These are phyloP conservation scores for Eutrema heterophyllum DNA, from an alignment of 345 rosid genomes.

Conservation along the genomic window DNA sequence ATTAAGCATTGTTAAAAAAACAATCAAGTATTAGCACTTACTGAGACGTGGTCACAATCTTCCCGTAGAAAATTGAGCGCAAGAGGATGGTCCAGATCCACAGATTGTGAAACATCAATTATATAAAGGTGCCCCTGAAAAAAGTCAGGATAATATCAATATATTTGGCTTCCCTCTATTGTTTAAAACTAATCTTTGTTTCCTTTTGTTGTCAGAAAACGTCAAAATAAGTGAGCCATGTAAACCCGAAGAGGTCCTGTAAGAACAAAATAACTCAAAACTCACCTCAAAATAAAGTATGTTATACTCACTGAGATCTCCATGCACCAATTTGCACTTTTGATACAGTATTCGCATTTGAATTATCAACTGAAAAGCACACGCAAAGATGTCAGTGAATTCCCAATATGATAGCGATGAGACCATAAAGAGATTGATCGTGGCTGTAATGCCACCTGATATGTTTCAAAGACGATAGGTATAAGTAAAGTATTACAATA, in stretches of 20 bases:
- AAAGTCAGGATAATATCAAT: not conserved
- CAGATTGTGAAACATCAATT: constrained; percentile 92
- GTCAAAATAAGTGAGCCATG: not conserved
- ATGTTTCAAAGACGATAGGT: too few species aligned
- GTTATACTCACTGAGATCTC: constrained; percentile 97
- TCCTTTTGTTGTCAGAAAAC: not conserved
- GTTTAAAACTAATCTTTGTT: not conserved
- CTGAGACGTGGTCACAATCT: constrained; percentile 94
- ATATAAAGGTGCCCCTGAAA: constrained; percentile 82
- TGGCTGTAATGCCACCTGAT: not conserved
- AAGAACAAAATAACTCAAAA: not conserved
- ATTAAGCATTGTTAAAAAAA: not conserved
- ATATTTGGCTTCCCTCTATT: not conserved
- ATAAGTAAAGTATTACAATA: not conserved
- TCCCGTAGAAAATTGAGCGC: constrained; percentile 90
- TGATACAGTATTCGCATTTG: constrained; percentile 80
- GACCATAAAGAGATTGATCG: not conserved
- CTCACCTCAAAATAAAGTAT: constrained; percentile 86
- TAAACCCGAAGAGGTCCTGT: not conserved
- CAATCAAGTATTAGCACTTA: constrained; percentile 30
- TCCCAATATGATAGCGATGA: not conserved
- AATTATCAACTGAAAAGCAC: constrained; percentile 56
- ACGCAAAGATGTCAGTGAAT: constrained; percentile 1
- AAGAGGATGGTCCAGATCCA: constrained; percentile 94
- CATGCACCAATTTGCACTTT: constrained; percentile 95